A percentile compares a stretch with the other conserved stretches of the same genome.
These are phyloP conservation scores for Septoria linicola DNA, from an alignment of 2,329 filamentous ascomycete species.

Conservation along the genomic window DNA sequence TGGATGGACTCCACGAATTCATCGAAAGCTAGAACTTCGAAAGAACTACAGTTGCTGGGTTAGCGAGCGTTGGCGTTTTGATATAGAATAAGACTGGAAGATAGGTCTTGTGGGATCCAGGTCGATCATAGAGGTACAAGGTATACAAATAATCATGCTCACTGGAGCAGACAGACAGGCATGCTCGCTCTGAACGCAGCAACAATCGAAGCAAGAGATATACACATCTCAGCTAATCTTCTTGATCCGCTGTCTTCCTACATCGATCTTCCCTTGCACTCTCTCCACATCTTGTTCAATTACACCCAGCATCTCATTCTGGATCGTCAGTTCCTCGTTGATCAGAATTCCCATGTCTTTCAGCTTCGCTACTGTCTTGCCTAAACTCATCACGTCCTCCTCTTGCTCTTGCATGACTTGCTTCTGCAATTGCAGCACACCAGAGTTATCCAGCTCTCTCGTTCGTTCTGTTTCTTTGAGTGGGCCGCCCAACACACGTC, in stretches of 20 bases:
- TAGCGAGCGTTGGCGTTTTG: conserved; percentile 16
- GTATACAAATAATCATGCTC: neutral
- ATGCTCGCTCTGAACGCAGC: conserved; percentile 22
- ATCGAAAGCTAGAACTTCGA: too few relatives aligned
- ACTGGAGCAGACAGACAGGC: neutral
- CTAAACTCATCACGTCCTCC: conserved; percentile 65
- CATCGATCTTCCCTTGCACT: conserved; percentile 65
- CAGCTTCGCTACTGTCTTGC: conserved; percentile 68
- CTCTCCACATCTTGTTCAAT: conserved; percentile 66
- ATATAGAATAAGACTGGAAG: neutral
- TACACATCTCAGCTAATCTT: conserved; percentile 55
- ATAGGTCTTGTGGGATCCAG: too few relatives aligned
- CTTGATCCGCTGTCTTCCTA: conserved; percentile 70
- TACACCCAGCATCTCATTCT: conserved; percentile 68
- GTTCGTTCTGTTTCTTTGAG: conserved; percentile 72
- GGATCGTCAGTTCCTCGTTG: conserved; percentile 68
- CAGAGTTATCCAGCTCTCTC: conserved; percentile 71
- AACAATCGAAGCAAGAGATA: neutral
- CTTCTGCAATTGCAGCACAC: conserved; percentile 70
- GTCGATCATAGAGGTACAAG: conserved; percentile 3
- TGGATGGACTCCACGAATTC: too few relatives aligned
- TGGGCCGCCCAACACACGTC: conserved; percentile 70
- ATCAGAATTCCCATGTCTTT: conserved; percentile 77
- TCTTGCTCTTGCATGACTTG: conserved; percentile 76
- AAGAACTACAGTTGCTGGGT: too few relatives aligned